These are phyloP conservation scores for Davidsoniella eucalypti DNA, from an alignment of 2,329 filamentous ascomycete genomes.

Conservation along the genomic window DNA sequence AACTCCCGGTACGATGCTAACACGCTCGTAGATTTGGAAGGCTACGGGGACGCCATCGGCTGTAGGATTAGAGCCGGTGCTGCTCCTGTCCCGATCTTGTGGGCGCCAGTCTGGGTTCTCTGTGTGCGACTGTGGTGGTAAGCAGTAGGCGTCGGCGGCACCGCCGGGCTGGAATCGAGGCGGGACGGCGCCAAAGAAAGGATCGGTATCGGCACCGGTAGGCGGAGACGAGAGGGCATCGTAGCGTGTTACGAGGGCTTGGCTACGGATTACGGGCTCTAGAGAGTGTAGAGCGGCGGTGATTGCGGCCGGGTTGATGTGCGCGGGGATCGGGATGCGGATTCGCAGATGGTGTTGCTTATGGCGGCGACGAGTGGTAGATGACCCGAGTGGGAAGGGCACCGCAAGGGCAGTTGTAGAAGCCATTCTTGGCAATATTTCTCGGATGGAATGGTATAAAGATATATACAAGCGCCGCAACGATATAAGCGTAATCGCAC, in stretches of 20 bases:
- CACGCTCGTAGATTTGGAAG: constrained; percentile 18
- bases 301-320: constrained; percentile 22
- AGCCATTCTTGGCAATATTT: too few relatives aligned
- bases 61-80: neutral
- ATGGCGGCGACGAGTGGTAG: constrained; percentile 14
- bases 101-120: too few relatives aligned
- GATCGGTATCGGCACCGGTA: constrained; percentile 22
- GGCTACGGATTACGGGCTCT: constrained; percentile 26
- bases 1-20: constrained; percentile 24
- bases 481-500: too few relatives aligned
- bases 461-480: too few relatives aligned
- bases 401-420: constrained; percentile 2
- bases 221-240: constrained; percentile 21
- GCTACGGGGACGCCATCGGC: neutral
- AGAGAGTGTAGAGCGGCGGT: constrained; percentile 25
- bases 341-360: constrained; percentile 20
- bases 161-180: neutral
- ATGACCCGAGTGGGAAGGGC: constrained; percentile 13
- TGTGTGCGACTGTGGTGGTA: too few relatives aligned
- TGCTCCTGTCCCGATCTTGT: neutral
- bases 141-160: neutral
- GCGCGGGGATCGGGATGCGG: constrained; percentile 26
- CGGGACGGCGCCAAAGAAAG: constrained; percentile 22
- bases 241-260: constrained; percentile 22
- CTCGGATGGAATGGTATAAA: too few relatives aligned